Evolutionary conservation across 495 filamentous ascomycete genomes (phyloP), one percentile per base, ranked within the genome.

Genomic region (Talaromyces wortmannii): DNA sequence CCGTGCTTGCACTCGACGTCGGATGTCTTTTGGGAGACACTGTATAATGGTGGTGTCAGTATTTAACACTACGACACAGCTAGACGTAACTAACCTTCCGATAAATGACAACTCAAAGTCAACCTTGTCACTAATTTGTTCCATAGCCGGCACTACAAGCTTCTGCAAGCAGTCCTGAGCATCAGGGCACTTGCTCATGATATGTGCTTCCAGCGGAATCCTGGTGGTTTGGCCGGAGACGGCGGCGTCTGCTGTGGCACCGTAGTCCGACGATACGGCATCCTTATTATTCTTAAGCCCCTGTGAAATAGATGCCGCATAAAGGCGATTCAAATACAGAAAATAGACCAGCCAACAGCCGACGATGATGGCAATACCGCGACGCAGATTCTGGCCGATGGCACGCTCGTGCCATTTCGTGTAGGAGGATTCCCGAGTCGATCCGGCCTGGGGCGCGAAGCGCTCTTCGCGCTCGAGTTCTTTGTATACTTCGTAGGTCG

Each of bases 121-220:
- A 31, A 97, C 92, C 64, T 94, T 95, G 53, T 87, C 79, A 53
- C 79, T 78, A 17, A 92, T 78, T 48, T 84, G 78, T 67, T 88
- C 82, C 90, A 98, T 95, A 3, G 89, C 81, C 2, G 95, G 94
- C 2, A 96, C 72, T 12, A 97, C 79, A 55, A 98, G 65, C 52
- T 92, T 75, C 48, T 83, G 81, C 6, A 98, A 76, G 64, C 94
- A 97, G 64, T 86, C 85, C 67, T 72, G 78, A 3, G 89, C 87
- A 67, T 95, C 90, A 0, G 94, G 94, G 61, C 94, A 98, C 74
- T 97, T 96, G 69, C 86, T 88, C 87, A 96, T 96, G 57, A 96
- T 88, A 63, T 95, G 90, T 53, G 89, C 88, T 64, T 98, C 94
- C 7, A 98, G 74, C 4, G 91, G 85, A 10, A 96, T 40, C 36